Evolutionary conservation across 1,284 basidiomycete genomes (phyloP).

Genomic region (Schizophyllum amplum): DNA sequence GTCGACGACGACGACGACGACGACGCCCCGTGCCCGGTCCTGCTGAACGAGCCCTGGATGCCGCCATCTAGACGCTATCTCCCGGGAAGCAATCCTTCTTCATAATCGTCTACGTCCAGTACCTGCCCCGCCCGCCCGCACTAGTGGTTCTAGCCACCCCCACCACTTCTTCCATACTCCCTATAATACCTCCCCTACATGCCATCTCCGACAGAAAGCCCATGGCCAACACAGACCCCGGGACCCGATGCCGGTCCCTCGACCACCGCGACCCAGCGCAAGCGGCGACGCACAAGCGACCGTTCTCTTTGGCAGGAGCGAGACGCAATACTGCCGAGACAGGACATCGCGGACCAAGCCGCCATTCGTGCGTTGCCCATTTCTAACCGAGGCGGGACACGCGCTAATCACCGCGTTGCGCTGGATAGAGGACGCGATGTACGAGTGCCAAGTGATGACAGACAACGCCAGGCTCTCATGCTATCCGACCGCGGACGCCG

Average conservation of each 20-base stretch:
- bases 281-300: slow-evolving; percentile 6
- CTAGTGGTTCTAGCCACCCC: background rate
- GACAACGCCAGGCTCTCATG: slow-evolving; percentile 67
- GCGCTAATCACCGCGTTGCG: background rate
- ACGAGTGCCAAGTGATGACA: slow-evolving; percentile 31
- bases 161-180: background rate
- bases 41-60: background rate
- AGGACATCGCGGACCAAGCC: slow-evolving; percentile 25
- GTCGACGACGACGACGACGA: background rate
- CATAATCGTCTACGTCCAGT: background rate
- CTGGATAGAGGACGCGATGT: slow-evolving; percentile 18
- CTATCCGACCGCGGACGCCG: slow-evolving; percentile 45
- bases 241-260: background rate
- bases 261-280: slow-evolving; percentile 10
- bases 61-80: background rate
- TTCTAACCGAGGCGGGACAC: background rate
- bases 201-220: slow-evolving; percentile 4
- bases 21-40: background rate
- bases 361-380: slow-evolving; percentile 21
- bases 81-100: background rate
- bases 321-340: slow-evolving; percentile 20
- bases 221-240: slow-evolving; percentile 11
- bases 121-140: background rate
- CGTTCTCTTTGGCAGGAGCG: slow-evolving; percentile 5
- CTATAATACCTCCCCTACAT: slow-evolving; percentile 1